Base-by-base conservation (phyloP, 2,329 filamentous ascomycete genomes). In the Blastomyces gilchristii region DNA sequence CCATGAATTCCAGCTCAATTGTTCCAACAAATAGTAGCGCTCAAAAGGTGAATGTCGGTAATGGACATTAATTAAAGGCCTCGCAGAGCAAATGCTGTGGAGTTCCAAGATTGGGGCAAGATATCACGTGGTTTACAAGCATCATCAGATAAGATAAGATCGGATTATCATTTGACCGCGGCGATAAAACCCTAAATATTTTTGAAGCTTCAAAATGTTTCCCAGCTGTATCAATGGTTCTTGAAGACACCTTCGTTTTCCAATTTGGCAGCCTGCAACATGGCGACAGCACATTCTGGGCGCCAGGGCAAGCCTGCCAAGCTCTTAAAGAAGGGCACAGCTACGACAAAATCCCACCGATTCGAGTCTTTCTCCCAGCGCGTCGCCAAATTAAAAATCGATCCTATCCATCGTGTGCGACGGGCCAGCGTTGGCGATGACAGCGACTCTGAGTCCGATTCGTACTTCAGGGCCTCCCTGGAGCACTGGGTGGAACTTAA, bases 401-500 rank as follows among this genome's bases (percentile, higher is more conserved):
- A 99, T 71, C 94, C 94, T 56, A 84, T 99, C 69, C 91, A 94
- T 76, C 88, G 88, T 77, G 88, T 95, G 70, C 90, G 91, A 76
- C 88, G 88, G 49, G 74, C 74, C 85, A 95, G 78, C 87, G 86
- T 94, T 78, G 88, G 92, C 66, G 85, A 87, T 72, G 87, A 90
- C 79, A 87, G 92, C 75, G 81, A 87, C 71, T 85, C 87, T 65
- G 82, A 87, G 28, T 85, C 86, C 37, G 89, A 89, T n/a, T 97
- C 93, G 25, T 94, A 96, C 76, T 91, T 99, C 69, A 85, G 87
- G 69, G 86, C 86, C 56, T 87, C 90, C 1, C 80, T 97, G 67
- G 86, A 91, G 67, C 90, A 89, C 83, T 99, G 94, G 94, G 80
- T 83, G 62, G 94, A 97, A 70, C 84, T 96, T 75, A 97, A 97